phyloP scores from a whole-genome alignment of 2,329 filamentous ascomycete genomes.

The Cladosporium colombiae region DNA sequence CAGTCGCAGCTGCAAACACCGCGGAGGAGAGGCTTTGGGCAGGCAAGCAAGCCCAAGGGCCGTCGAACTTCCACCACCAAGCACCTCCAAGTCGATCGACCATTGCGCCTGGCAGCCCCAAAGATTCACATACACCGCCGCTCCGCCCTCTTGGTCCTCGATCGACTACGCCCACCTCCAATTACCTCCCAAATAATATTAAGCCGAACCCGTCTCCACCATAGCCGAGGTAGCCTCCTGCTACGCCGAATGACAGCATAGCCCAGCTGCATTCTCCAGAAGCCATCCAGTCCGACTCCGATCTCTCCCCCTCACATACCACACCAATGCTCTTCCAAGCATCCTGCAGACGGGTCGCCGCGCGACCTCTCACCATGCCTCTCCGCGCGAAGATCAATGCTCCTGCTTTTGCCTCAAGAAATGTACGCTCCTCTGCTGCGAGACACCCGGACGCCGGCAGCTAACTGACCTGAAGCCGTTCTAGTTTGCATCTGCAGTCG shows the following conservation, averaged over 20 bases:
- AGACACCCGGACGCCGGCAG: constrained; percentile 20
- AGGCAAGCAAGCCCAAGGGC: too few relatives aligned
- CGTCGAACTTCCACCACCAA: neutral
- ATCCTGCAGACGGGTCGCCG: constrained; percentile 42
- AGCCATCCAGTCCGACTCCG: neutral
- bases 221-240: constrained; percentile 17
- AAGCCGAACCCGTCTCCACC: neutral
- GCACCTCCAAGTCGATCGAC: neutral
- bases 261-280: constrained; percentile 10
- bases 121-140: neutral
- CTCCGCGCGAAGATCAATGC: constrained; percentile 73
- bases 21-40: neutral
- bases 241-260: constrained; percentile 20
- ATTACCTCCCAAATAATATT: neutral
- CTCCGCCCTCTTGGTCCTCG: neutral
- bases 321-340: constrained; percentile 50
- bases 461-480: constrained; percentile 38
- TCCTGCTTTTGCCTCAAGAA: constrained; percentile 54
- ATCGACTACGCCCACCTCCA: neutral
- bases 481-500: constrained; percentile 31
- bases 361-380: constrained; percentile 63
- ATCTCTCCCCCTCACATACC: constrained; percentile 4
- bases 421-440: constrained; percentile 49
- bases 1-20: neutral
- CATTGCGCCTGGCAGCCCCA: neutral